A percentile compares a stretch with the other conserved stretches of the same genome.
These are phyloP conservation scores for Penicillium bovifimosum DNA, from an alignment of 495 filamentous ascomycete species.

Conservation along the genomic window DNA sequence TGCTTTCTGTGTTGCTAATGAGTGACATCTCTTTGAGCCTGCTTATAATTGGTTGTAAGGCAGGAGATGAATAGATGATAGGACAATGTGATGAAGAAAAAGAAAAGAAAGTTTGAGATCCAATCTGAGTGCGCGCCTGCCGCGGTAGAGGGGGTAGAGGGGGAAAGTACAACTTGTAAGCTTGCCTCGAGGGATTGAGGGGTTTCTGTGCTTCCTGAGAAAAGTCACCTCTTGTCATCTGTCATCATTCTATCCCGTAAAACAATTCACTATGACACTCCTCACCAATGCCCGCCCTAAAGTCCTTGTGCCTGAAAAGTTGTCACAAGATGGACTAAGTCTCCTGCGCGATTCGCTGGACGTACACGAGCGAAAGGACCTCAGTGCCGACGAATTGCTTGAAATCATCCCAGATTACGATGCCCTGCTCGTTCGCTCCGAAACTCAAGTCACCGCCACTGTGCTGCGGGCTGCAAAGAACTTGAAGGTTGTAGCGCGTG, in stretches of 20 bases:
- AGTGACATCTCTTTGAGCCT: neutral
- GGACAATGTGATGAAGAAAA: neutral
- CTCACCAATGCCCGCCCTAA: constrained; percentile 35
- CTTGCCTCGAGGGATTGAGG: neutral
- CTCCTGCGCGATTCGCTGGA: constrained; percentile 51
- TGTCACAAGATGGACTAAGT: constrained; percentile 65
- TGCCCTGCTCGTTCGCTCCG: constrained; percentile 64
- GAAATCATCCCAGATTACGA: constrained; percentile 57
- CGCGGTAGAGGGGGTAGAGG: neutral
- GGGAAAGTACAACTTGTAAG: too few species aligned
- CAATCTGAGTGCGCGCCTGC: constrained; percentile 10
- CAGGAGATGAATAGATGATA: too few species aligned
- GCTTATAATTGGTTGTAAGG: constrained; percentile 1
- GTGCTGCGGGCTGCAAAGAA: constrained; percentile 53
- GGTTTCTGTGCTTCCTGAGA: neutral
- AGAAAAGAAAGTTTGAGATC: neutral
- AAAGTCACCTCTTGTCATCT: neutral
- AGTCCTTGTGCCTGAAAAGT: constrained; percentile 66
- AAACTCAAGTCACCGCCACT: constrained; percentile 61
- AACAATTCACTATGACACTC: constrained; percentile 11
- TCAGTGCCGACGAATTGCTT: constrained; percentile 52
- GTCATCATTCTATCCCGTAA: neutral
- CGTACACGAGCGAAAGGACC: constrained; percentile 53
- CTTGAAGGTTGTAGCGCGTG: constrained; percentile 66
- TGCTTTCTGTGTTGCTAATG: constrained; percentile 12